Evolutionary conservation across 768 basidiomycete species (phyloP), one percentile per base, ranked within the genome.

Genomic region (Hericium erinaceus): DNA sequence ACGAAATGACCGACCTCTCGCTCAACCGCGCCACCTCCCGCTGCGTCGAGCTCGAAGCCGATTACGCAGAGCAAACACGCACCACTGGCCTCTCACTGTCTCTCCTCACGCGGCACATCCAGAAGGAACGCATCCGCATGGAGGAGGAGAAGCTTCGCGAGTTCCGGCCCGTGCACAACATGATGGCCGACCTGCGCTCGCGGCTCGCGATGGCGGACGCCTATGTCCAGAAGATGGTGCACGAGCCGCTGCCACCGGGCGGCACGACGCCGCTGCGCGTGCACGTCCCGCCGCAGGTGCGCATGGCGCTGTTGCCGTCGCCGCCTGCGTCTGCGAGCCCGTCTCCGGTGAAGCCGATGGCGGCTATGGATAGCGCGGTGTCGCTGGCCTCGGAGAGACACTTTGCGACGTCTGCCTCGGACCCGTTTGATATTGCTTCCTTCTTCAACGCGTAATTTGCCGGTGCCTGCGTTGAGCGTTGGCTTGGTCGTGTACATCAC

Each of bases 131-230:
- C 41, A 10, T 38, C 22, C 39, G 39, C 40, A 39, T 39, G 33
- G 54, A 55, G 18, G 54, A 44, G 24, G 54, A 55, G 40, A 41
- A 46, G 41, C n/a, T n/a, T 4, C 39, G 13, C 11, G 54, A 38
- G 22, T 37, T 55, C 22, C 41, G 38, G 18, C 54, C 54, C 11
- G 41, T 55, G 18, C 39, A 44, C 33, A 26, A 44, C 39, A 41
- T 55, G 54, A 26, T 55, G 54, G 22, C 20, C 20, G 54, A 55
- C 38, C 54, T 55, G 33, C 40, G 39, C 54, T 46, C 39, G 41
- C 54, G 54, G 12, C 54, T 55, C 12, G 54, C 39, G 40, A 26
- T 44, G 40, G 40, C 54, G 24, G 54, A 55, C 41, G 41, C 37
- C 13, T 46, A 55, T 28, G 54, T 55, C 22, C n/a, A 55, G 24